Evolutionary conservation across 371 early-diverging fungal species (phyloP).

Genomic region (Mycotypha africana): DNA sequence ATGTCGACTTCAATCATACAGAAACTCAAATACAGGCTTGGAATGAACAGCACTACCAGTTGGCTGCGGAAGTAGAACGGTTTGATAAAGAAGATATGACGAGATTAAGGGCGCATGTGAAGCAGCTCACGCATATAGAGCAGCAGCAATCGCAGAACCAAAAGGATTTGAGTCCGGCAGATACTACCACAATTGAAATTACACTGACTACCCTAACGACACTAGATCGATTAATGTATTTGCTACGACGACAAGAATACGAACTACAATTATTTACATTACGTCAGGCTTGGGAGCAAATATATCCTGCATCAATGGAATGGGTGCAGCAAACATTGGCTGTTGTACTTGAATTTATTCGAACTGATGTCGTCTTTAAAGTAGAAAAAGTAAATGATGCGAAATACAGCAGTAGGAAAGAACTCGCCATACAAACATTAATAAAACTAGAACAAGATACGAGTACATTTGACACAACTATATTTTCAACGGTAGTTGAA

Average conservation of each 20-base stretch:
- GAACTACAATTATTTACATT: slow-evolving; percentile 36
- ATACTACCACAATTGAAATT: slow-evolving; percentile 51
- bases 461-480: slow-evolving; percentile 31
- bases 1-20: slow-evolving; percentile 20
- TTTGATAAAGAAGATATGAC: slow-evolving; percentile 48
- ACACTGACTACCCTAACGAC: slow-evolving; percentile 43
- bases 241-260: slow-evolving; percentile 29
- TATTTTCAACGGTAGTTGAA: slow-evolving; percentile 32
- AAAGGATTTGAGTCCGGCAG: slow-evolving; percentile 44
- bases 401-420: too few relatives aligned
- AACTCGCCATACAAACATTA: slow-evolving; percentile 14
- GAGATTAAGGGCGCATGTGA: slow-evolving; percentile 47
- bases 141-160: slow-evolving; percentile 13
- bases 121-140: slow-evolving; percentile 37
- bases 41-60: slow-evolving; percentile 12
- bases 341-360: slow-evolving; percentile 21
- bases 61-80: slow-evolving; percentile 10
- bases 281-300: slow-evolving; percentile 43
- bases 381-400: neutral
- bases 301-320: slow-evolving; percentile 17
- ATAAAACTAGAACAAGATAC: slow-evolving; percentile 27
- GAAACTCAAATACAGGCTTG: slow-evolving; percentile 20
- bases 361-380: neutral
- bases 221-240: slow-evolving; percentile 41
- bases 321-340: slow-evolving; percentile 24